Percentiles rank a stretch among this genome's conserved stretches.
Evolutionary conservation across 768 basidiomycete species (phyloP).

Genomic region (Hortiboletus flavorubellus): DNA sequence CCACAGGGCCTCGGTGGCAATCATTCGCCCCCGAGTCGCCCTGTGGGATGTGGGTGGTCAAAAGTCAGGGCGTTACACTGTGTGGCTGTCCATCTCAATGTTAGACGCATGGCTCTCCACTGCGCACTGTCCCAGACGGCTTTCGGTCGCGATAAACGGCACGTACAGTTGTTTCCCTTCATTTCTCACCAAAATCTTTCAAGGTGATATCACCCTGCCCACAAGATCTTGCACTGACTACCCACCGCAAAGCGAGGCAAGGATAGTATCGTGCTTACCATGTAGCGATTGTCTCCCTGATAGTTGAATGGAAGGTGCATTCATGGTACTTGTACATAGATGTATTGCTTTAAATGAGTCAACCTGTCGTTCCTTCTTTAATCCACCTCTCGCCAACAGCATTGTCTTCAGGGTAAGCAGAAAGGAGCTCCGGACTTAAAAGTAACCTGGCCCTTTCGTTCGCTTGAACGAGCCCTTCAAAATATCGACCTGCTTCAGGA

Average conservation of each 20-base stretch:
- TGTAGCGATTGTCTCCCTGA: background rate
- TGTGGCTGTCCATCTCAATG: background rate
- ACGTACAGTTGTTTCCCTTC: background rate
- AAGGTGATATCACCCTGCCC: background rate
- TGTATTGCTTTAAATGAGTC: background rate
- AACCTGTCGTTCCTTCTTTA: conserved; percentile 12
- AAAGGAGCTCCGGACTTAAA: conserved; percentile 40
- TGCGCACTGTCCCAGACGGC: background rate
- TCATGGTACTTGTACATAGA: conserved; percentile 3
- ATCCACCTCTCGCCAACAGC: conserved; percentile 36
- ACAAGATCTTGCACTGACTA: background rate
- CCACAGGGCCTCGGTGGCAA: conserved; percentile 3
- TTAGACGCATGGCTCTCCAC: background rate
- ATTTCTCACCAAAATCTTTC: background rate
- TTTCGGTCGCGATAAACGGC: background rate
- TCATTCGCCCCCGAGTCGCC: background rate
- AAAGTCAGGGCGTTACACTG: background rate
- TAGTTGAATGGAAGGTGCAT: background rate
- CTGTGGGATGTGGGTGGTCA: conserved; percentile 11
- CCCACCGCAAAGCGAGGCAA: background rate
- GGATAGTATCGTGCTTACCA: background rate
- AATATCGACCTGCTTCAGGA: conserved; percentile 34
- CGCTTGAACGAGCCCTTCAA: conserved; percentile 31
- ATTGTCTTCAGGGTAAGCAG: conserved; percentile 48
- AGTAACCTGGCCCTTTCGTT: conserved; percentile 37